These are phyloP conservation scores for Saturnispora mendoncae DNA, from an alignment of 805 yeast species.

Conservation along the genomic window DNA sequence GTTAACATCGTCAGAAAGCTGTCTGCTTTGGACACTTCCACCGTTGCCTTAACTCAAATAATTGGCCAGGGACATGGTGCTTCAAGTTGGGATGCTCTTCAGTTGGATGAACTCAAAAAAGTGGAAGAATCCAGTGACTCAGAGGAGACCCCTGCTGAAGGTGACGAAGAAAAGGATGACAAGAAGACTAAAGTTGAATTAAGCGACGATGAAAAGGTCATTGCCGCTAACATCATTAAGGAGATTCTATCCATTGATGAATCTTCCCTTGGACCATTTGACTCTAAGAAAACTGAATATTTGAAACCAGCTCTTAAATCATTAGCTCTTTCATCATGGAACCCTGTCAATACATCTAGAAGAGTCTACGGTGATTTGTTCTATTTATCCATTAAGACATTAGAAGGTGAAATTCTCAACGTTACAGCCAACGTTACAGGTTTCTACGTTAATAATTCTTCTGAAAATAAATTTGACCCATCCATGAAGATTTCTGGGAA, in stretches of 20 bases:
- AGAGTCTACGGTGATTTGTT: conserved; percentile 67
- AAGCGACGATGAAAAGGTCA: conserved; percentile 28
- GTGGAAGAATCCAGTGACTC: conserved; percentile 14
- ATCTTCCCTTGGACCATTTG: conserved; percentile 15
- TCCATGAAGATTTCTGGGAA: conserved; percentile 29
- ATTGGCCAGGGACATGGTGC: conserved; percentile 40
- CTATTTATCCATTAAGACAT: conserved; percentile 65
- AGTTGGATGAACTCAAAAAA: conserved; percentile 27
- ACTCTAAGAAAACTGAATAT: conserved; percentile 27
- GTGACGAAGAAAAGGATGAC: conserved; percentile 14
- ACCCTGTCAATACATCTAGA: conserved; percentile 66
- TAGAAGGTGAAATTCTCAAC: conserved; percentile 72
- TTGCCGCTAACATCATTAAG: conserved; percentile 16
- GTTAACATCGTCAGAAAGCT: conserved; percentile 53
- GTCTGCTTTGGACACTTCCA: conserved; percentile 41
- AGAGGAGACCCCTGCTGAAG: conserved; percentile 6
- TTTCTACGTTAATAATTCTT: conserved; percentile 64
- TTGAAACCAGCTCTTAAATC: conserved; percentile 46
- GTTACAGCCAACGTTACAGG: conserved; percentile 77
- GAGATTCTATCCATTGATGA: conserved; percentile 11
- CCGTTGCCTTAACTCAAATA: conserved; percentile 34
- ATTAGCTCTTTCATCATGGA: conserved; percentile 65
- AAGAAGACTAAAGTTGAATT: conserved; percentile 15
- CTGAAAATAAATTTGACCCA: conserved; percentile 65
- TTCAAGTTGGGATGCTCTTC: conserved; percentile 37